These are phyloP conservation scores for Tetrapisispora taiwanensis DNA, from an alignment of 805 yeast genomes.

Conservation along the genomic window DNA sequence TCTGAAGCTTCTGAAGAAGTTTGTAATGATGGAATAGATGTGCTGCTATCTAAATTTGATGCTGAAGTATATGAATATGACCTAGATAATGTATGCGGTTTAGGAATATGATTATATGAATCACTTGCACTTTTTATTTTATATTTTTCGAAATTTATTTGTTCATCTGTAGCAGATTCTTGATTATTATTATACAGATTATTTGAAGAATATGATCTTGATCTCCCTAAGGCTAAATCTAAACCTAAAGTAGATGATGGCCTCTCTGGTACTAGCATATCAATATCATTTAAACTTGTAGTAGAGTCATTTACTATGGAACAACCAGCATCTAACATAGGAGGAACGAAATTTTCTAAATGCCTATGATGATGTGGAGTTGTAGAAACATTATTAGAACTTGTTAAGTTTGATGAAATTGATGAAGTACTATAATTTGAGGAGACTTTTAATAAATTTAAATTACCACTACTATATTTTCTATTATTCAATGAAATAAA, in stretches of 20 bases:
- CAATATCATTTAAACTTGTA: constrained; percentile 59
- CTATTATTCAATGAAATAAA: background rate
- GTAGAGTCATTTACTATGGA: constrained; percentile 49
- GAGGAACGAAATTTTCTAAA: constrained; percentile 62
- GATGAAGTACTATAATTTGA: constrained; percentile 1
- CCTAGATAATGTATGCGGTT: constrained; percentile 2
- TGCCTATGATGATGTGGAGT: constrained; percentile 28
- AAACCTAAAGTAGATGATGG: constrained; percentile 44
- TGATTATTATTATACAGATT: background rate
- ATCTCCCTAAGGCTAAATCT: constrained; percentile 31
- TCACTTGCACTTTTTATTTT: background rate
- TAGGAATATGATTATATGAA: background rate
- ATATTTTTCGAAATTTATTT: background rate
- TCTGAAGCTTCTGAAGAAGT: background rate
- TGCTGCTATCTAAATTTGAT: background rate
- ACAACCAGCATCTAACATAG: constrained; percentile 70
- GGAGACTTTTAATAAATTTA: constrained; percentile 1
- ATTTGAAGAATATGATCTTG: constrained; percentile 14
- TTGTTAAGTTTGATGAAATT: background rate
- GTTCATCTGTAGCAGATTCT: background rate
- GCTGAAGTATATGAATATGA: constrained; percentile 6
- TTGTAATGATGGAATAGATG: background rate
- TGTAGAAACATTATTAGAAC: background rate
- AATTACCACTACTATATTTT: background rate
- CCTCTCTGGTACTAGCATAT: constrained; percentile 58